Base-by-base conservation (phyloP, 2,329 filamentous ascomycete genomes). In the Pleurostoma richardsiae region DNA sequence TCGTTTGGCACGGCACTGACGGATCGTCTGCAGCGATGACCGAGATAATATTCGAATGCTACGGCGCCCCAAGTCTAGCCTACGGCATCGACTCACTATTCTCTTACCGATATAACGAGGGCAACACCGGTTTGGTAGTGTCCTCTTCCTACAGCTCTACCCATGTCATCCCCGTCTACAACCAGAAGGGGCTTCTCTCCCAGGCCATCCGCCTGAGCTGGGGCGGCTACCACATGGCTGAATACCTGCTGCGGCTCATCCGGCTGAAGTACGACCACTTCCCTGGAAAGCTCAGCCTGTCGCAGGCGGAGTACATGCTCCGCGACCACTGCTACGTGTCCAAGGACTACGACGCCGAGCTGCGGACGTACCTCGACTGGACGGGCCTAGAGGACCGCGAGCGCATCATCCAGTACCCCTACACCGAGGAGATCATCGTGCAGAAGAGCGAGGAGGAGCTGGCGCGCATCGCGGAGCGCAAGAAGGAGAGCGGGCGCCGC, bases 71-170 rank as follows among this genome's bases (percentile, higher is more conserved):
- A 0, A 92, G 89, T 2, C 78, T 96, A 29, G 88, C 91, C 19
- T 96, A 94, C 67, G 94, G 94, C 44, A 91, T 99, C 69, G 94
- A 99, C 66, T 95, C 91, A 8, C 80, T 99, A 30, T 99, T 99
- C 71, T 95, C 92, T 26, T 99, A 96, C 71, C 79, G 85, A 51
- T 88, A 96, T 71, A 99, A 99, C 64, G 82, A 87, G 51, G 94
- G 94, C 52, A 83, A 77, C 43, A 92, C 88, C 29, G 94, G 94
- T 5, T 74, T 99, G 27, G 87, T 99, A 36, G 80, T 97, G 30
- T 95, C 90, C 3, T 95, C 91, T 1, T 95, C 90, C 3, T 87
- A 96, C 62, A 95, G 90, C 41, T 88, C 94, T 3, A 99, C 94
- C 5, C 92, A 99, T 66, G 75, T 99, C 26, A 96, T 99, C 55